phyloP scores from a whole-genome alignment of 148 eudicot species.

The Rhododendron molle region DNA sequence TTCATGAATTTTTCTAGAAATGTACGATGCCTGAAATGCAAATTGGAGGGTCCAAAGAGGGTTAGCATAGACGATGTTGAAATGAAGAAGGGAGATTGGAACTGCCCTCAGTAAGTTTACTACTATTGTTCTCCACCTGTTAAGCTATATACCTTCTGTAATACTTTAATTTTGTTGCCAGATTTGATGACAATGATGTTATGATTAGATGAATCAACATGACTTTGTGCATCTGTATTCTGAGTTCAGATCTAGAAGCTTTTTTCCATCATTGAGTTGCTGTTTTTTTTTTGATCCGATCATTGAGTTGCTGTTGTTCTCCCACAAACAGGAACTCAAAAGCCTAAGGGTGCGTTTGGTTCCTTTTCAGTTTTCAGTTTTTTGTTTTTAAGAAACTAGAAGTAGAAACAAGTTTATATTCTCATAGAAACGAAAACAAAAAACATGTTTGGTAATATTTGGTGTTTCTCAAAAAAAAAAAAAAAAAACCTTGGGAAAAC shows the following conservation, averaged over 20 bases:
- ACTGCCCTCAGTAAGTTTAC: slow-evolving; percentile 69
- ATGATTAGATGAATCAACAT: neutral
- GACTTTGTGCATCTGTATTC: neutral
- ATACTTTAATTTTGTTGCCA: neutral
- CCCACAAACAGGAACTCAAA: neutral
- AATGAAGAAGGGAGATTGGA: slow-evolving; percentile 85
- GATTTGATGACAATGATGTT: neutral
- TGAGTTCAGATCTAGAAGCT: neutral
- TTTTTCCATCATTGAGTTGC: neutral
- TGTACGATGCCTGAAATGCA: slow-evolving; percentile 54
- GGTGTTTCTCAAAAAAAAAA: no score
- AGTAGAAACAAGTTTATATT: no score
- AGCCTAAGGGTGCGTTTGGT: neutral
- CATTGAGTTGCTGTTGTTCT: neutral
- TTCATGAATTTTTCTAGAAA: slow-evolving; percentile 74
- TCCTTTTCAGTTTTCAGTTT: no score
- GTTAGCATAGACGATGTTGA: slow-evolving; percentile 25
- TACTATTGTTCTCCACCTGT: slow-evolving; percentile 3
- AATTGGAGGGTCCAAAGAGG: slow-evolving; percentile 43
- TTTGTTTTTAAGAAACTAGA: no score
- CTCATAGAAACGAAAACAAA: no score
- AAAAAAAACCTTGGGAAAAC: no score
- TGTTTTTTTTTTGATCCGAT: no score
- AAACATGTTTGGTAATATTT: no score
- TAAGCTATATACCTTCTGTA: neutral